Conservation (phyloP, 1,284 basidiomycete species). For the Apiotrichum gamsii region DNA sequence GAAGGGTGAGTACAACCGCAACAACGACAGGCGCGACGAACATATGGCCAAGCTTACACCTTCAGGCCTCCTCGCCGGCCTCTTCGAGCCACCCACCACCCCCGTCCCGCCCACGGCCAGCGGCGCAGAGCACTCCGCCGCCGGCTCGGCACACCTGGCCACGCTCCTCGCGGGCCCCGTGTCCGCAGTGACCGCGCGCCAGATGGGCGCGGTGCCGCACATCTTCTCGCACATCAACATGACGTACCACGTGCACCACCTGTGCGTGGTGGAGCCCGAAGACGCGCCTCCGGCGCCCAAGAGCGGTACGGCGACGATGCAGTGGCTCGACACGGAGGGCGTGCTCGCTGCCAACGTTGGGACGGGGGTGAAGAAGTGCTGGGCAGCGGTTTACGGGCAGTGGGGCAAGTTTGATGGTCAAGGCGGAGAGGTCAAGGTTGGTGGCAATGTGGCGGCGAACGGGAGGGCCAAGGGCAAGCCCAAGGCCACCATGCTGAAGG, state of each 20-base stretch:
- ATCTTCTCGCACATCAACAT: constrained; percentile 87
- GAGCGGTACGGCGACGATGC: neutral
- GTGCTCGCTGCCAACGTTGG: constrained; percentile 41
- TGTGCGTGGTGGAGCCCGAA: constrained; percentile 17
- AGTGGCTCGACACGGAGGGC: constrained; percentile 30
- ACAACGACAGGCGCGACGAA: neutral
- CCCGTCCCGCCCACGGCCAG: constrained; percentile 14
- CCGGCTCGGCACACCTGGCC: constrained; percentile 1
- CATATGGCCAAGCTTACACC: no score
- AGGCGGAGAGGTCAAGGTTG: neutral
- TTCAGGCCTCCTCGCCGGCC: constrained; percentile 76
- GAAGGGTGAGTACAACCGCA: constrained; percentile 55
- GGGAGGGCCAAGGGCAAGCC: constrained; percentile 1
- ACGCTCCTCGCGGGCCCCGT: neutral
- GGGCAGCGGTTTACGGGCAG: constrained; percentile 37
- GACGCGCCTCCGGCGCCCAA: neutral
- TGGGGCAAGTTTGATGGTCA: constrained; percentile 28
- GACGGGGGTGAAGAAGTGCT: constrained; percentile 47
- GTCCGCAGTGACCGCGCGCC: neutral
- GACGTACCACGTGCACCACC: constrained; percentile 63
- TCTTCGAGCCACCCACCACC: constrained; percentile 51
- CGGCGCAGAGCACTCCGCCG: constrained; percentile 5
- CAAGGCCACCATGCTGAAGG: no score
- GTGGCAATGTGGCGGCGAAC: neutral
- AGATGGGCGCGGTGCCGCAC: constrained; percentile 54